Evolutionary conservation across 352 stramenopile species (phyloP), one percentile per base, ranked within the genome.

Genomic region (Globisporangium cederbergense): DNA sequence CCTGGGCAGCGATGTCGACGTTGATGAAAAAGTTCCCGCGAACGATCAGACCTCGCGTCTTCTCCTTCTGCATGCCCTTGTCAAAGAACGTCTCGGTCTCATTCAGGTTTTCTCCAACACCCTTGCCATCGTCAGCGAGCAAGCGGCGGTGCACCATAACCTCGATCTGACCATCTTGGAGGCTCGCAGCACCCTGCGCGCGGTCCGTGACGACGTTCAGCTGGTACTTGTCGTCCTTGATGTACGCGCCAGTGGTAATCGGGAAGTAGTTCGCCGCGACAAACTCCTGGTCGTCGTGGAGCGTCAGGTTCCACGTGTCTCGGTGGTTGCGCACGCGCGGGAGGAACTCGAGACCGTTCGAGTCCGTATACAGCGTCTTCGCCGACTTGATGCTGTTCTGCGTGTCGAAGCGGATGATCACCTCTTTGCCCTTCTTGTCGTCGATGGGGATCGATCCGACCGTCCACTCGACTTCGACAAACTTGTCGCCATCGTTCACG

Each of bases 181-280:
- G 72, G 64, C 94, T 98, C 30, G 88, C 83, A 43, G 78, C 88
- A 45, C 96, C 97, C 71, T 99, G 95, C 0, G 95, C 93, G 10
- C 95, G 83, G 68, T 99, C 97, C 5, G 88, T 96, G 38, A 98
- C 72, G 20, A 99, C 65, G 32, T 87, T 91, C 18, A 99, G 72
- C 62, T 97, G 83, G 14, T 69, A 55, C 30, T 86, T 79, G 16
- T 81, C 65, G 64, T 98, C 91, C 72, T 98, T 89, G 62, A 99
- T 79, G 65, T 96, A 99, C 8, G 93, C 89, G 16, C 91, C 91
- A 6, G 94, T 89, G 58, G 93, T 99, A n/a, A 99, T 92, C 1
- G 97, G 97, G 66, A 98, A 98, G 78, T 98, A 99, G 74, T 99
- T 99, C 45, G 92, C 95, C 13, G 96, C 86, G 47, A 99, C 87